Conservation (phyloP, 176 grass and related monocot species). For the Oryza officinalis region DNA sequence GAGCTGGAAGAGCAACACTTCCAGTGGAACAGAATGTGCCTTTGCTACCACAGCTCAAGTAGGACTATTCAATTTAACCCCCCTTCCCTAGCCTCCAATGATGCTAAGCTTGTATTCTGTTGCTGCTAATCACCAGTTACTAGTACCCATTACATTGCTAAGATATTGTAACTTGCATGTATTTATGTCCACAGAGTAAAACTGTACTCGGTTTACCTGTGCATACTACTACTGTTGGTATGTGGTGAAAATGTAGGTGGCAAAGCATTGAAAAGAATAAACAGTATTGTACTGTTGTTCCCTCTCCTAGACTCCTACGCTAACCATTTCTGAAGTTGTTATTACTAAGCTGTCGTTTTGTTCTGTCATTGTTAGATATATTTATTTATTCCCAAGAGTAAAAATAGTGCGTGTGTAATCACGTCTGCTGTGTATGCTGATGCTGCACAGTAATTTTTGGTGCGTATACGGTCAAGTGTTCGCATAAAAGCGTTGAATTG, state of each 20-base stretch:
- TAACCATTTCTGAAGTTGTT: not conserved
- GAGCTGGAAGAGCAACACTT: conserved; percentile 21
- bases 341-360: not conserved
- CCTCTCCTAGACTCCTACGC: not conserved
- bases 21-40: conserved; percentile 32
- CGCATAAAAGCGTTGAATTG: not conserved
- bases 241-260: not conserved
- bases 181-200: conserved; percentile 17
- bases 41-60: conserved; percentile 32
- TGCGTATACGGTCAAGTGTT: not conserved
- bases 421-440: not conserved
- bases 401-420: not conserved
- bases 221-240: conserved; percentile 37
- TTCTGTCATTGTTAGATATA: not conserved
- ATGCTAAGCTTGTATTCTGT: conserved; percentile 35
- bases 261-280: conserved; percentile 14
- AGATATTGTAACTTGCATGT: conserved; percentile 44
- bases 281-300: not conserved
- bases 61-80: conserved; percentile 54
- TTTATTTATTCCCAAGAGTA: not conserved
- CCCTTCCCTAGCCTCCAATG: conserved; percentile 32
- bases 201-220: conserved; percentile 51
- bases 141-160: conserved; percentile 27
- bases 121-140: conserved; percentile 25
- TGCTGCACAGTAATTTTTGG: not conserved